phyloP scores from a whole-genome alignment of 805 yeast species.

The Ogataea parapolymorpha region DNA sequence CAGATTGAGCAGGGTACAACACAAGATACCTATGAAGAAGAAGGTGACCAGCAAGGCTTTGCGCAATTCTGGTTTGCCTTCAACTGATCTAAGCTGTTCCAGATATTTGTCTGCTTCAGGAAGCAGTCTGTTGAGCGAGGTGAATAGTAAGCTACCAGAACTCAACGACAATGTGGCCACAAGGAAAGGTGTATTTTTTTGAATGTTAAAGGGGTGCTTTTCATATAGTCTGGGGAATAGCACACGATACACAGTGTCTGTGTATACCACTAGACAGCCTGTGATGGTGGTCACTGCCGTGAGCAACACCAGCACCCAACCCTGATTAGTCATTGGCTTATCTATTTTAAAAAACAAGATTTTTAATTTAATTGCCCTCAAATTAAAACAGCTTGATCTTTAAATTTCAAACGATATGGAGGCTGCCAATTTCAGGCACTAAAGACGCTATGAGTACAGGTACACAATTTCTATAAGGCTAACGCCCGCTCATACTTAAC shows the following conservation, averaged over 20 bases:
- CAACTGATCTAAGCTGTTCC: constrained; percentile 25
- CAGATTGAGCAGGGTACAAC: constrained; percentile 59
- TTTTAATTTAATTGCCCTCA: neutral
- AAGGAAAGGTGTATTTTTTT: constrained; percentile 60
- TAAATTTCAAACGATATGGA: neutral
- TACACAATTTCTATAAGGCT: neutral
- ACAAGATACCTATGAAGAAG: constrained; percentile 49
- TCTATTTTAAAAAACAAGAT: constrained; percentile 1
- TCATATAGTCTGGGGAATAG: constrained; percentile 41
- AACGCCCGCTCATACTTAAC: neutral
- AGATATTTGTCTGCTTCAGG: constrained; percentile 62
- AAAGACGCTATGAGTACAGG: neutral
- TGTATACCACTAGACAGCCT: constrained; percentile 66
- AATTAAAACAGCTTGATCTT: neutral
- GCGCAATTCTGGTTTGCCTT: constrained; percentile 27
- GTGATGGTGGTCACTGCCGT: constrained; percentile 67
- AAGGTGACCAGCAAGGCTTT: constrained; percentile 42
- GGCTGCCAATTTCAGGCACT: neutral
- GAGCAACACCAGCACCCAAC: constrained; percentile 62
- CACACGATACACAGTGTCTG: constrained; percentile 51
- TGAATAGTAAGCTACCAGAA: constrained; percentile 78
- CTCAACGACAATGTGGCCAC: constrained; percentile 73
- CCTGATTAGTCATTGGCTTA: constrained; percentile 37
- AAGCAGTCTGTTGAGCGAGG: constrained; percentile 72
- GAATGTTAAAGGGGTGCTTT: constrained; percentile 47